Conservation (phyloP, 768 basidiomycete species). For the Lentinula detonsa region DNA sequence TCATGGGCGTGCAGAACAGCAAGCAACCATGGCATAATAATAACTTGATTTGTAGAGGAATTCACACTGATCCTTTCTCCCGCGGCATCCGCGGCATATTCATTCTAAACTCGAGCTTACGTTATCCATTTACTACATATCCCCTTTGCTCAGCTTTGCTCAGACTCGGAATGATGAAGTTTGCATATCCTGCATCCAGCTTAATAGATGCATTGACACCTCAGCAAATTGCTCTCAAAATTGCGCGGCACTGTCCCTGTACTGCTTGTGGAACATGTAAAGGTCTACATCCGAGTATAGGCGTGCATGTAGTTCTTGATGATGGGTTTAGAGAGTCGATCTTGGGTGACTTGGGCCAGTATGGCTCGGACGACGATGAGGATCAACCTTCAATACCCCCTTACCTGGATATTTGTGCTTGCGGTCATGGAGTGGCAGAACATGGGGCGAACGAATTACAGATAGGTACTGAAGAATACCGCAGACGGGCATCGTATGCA, state of each 20-base stretch:
- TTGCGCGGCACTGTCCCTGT: slow-evolving; percentile 79
- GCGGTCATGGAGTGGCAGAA: slow-evolving; percentile 58
- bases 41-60: too few relatives aligned
- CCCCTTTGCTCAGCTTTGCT: not conserved
- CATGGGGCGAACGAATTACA: slow-evolving; percentile 61
- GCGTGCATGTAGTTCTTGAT: slow-evolving; percentile 55
- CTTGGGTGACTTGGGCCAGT: slow-evolving; percentile 51
- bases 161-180: slow-evolving; percentile 39
- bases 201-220: slow-evolving; percentile 41
- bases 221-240: slow-evolving; percentile 59
- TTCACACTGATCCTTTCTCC: too few relatives aligned
- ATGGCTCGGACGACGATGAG: slow-evolving; percentile 69
- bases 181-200: slow-evolving; percentile 62
- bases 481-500: slow-evolving; percentile 69
- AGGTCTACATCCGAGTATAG: slow-evolving; percentile 63
- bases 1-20: not conserved
- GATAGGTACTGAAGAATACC: slow-evolving; percentile 58
- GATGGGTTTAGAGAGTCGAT: slow-evolving; percentile 44
- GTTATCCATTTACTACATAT: not conserved
- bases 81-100: too few relatives aligned
- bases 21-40: not conserved
- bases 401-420: slow-evolving; percentile 60
- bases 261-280: slow-evolving; percentile 56
- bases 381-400: slow-evolving; percentile 28
- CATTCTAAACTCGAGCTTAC: not conserved